Base-by-base conservation (phyloP, 1,284 basidiomycete species). In the Erythrobasidium hasegawianum region DNA sequence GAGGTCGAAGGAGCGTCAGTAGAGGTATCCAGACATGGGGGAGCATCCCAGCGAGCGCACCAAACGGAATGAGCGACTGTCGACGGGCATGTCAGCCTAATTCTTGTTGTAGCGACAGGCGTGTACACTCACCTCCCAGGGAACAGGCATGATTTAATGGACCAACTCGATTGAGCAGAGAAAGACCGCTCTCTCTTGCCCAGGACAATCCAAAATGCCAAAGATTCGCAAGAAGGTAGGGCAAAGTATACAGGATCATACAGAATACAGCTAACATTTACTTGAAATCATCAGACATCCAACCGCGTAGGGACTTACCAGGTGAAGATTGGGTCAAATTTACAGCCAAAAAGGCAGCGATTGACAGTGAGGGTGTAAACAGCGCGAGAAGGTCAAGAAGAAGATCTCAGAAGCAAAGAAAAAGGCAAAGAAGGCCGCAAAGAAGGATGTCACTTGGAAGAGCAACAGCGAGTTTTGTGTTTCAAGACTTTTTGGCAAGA, bases 61-160 rank as follows among this genome's bases (percentile, higher is more conserved):
- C 91, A 75, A 92, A 91, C 52, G 92, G 92, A 81, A 96, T 89
- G 72, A 94, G 83, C 54, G 92, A 90, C 82, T 95, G 95, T 71
- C 91, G 91, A 75, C 13, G 16, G n/a, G 20, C 26, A 33, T 27
- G 39, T 56, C 40, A 52, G 56, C 53, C 13, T n/a, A 16, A 45
- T 10, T 7, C 29, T 18, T 26, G 18, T 20, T 43, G 2, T 13
- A 27, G 22, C 18, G 29, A 14, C 33, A 16, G 22, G 7, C 8
- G 8, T 18, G 1, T 9, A 16, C 27, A 49, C 62, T 50, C 38
- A 65, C 62, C 62, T 65, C 62, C 62, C 62, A 65, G 24, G 62
- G 62, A 53, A 65, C 62, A 20, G 62, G 62, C 62, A 65, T 65
- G 27, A n/a, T 65, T 57, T 49, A 16, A 10, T 49, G 5, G n/a